A percentile compares a stretch with the other conserved stretches of the same genome.
Conservation (phyloP, 257 asterid species). For the Galeopsis tetrahit region DNA sequence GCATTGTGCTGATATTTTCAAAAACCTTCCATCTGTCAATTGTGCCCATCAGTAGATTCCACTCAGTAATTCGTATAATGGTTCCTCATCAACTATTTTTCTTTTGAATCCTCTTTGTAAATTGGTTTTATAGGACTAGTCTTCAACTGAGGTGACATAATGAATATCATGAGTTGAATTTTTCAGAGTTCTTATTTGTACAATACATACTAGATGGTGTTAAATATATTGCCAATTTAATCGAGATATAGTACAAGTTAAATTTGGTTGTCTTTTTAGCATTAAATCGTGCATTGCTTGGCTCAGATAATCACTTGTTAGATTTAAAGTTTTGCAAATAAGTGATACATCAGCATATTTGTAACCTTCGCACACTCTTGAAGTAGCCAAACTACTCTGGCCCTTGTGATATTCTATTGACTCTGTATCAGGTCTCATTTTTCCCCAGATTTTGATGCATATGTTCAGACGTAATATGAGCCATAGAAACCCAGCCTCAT, state of each 20-base stretch:
- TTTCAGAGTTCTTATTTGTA: conserved; percentile 12
- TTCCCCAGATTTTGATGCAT: neutral
- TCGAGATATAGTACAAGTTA: neutral
- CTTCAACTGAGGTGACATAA: conserved; percentile 4
- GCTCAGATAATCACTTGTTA: conserved; percentile 2
- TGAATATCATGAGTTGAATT: conserved; percentile 13
- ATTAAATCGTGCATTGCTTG: neutral
- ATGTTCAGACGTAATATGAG: conserved; percentile 28
- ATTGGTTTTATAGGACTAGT: neutral
- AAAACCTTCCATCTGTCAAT: neutral
- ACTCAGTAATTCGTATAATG: neutral
- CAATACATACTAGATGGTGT: conserved; percentile 2
- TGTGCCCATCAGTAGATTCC: neutral
- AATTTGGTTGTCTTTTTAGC: conserved; percentile 8
- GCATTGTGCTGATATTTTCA: conserved; percentile 3
- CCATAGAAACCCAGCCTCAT: conserved; percentile 6
- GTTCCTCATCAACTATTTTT: conserved; percentile 18
- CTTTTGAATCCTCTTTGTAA: conserved; percentile 21
- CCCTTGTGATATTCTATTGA: too few species aligned
- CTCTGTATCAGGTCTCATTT: conserved; percentile 3
- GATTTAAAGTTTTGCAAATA: conserved; percentile 9
- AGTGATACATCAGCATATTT: conserved; percentile 12
- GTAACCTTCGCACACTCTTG: too few species aligned
- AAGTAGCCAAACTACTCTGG: too few species aligned
- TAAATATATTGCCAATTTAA: too few species aligned